A percentile compares a stretch with the other conserved stretches of the same genome.
phyloP scores from a whole-genome alignment of 2,329 filamentous ascomycete genomes.

The Penicillium sclerotiorum region DNA sequence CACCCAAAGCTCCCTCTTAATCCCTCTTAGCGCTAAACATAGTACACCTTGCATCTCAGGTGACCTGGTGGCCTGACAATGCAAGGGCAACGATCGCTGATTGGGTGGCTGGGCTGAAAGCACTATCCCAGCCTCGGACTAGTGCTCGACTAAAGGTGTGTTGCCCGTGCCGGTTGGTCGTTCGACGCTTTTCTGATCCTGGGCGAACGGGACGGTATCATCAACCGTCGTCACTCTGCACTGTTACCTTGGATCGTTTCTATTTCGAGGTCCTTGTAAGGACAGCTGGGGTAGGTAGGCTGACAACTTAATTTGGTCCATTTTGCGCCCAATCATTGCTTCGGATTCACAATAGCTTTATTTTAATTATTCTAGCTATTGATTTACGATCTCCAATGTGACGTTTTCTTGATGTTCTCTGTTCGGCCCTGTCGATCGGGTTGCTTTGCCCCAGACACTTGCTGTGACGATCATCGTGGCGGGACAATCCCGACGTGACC shows the following conservation, averaged over 20 bases:
- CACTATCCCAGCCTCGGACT: slow-evolving; percentile 7
- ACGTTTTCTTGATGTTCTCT: neutral
- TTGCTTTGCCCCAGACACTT: slow-evolving; percentile 7
- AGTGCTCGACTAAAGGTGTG: slow-evolving; percentile 5
- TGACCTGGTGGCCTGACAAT: slow-evolving; percentile 28
- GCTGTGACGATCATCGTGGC: slow-evolving; percentile 9
- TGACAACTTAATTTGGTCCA: neutral
- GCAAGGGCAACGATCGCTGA: slow-evolving; percentile 21
- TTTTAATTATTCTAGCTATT: neutral
- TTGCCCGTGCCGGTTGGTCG: neutral
- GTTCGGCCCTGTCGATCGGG: slow-evolving; percentile 18
- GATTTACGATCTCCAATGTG: neutral
- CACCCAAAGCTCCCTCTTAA: neutral
- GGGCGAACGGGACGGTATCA: slow-evolving; percentile 16
- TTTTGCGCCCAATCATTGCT: neutral
- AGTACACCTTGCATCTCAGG: slow-evolving; percentile 29
- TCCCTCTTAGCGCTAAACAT: slow-evolving; percentile 16
- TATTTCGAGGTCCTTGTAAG: slow-evolving; percentile 7
- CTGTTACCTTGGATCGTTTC: slow-evolving; percentile 30
- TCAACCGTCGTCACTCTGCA: slow-evolving; percentile 32
- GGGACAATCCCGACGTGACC: slow-evolving; percentile 5
- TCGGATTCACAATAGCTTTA: neutral
- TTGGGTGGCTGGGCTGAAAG: slow-evolving; percentile 12
- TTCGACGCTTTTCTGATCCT: slow-evolving; percentile 3
- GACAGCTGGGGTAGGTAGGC: neutral